Percentiles rank a stretch among this genome's conserved stretches.
Evolutionary conservation across 2,329 filamentous ascomycete species (phyloP).

Genomic region (Colletotrichum lindemuthianum): DNA sequence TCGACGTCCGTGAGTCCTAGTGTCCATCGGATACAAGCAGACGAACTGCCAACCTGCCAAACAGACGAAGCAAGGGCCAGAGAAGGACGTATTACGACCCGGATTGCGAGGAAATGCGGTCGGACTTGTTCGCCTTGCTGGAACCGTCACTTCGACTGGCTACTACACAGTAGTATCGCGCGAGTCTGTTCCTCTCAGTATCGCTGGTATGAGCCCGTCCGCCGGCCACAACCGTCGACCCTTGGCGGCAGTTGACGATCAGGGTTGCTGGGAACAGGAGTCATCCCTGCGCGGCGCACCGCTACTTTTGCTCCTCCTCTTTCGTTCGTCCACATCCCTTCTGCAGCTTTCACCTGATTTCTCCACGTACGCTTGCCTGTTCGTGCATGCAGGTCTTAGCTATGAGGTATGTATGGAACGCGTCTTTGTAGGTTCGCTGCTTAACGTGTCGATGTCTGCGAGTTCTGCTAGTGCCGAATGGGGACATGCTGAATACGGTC

Average conservation of each 20-base stretch:
- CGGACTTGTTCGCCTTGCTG: slow-evolving; percentile 17
- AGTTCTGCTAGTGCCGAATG: slow-evolving; percentile 12
- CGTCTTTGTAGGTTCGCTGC: not conserved
- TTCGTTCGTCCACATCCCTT: slow-evolving; percentile 29
- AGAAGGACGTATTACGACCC: not conserved
- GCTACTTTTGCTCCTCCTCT: slow-evolving; percentile 31
- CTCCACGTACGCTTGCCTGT: slow-evolving; percentile 25
- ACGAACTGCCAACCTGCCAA: not conserved
- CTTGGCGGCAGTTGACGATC: slow-evolving; percentile 38
- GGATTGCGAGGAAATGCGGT: slow-evolving; percentile 28
- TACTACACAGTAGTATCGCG: slow-evolving; percentile 10
- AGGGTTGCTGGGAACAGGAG: slow-evolving; percentile 35
- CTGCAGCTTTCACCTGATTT: slow-evolving; percentile 26
- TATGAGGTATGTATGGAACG: slow-evolving; percentile 13
- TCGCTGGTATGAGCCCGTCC: slow-evolving; percentile 21
- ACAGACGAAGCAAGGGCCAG: slow-evolving; percentile 4
- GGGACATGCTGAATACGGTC: slow-evolving; percentile 10
- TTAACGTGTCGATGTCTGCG: slow-evolving; percentile 1
- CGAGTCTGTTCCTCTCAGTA: slow-evolving; percentile 29
- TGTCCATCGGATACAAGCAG: slow-evolving; percentile 7
- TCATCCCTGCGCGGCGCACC: slow-evolving; percentile 32
- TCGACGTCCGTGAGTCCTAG: not conserved
- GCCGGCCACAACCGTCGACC: slow-evolving; percentile 31
- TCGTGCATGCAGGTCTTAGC: slow-evolving; percentile 29
- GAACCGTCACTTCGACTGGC: slow-evolving; percentile 33